These are phyloP conservation scores for Penicillium verrucosum DNA, from an alignment of 2,329 filamentous ascomycete genomes.

Conservation along the genomic window DNA sequence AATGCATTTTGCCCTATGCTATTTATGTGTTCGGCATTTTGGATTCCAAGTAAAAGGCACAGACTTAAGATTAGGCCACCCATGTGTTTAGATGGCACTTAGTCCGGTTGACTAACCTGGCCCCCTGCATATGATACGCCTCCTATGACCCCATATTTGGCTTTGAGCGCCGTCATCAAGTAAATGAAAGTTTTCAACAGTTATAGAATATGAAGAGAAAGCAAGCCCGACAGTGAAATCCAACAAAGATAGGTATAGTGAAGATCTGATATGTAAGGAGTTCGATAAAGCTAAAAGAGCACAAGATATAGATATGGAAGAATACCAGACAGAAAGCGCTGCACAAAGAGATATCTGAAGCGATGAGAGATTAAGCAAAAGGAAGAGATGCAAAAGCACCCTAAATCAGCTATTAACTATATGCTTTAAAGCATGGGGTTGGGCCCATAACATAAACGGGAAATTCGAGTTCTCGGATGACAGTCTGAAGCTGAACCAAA, in stretches of 20 bases:
- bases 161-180: neutral
- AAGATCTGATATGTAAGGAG: neutral
- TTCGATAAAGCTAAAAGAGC: neutral
- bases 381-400: neutral
- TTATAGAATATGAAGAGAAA: neutral
- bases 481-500: neutral
- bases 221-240: too few species aligned
- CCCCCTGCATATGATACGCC: too few species aligned
- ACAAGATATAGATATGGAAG: neutral
- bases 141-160: neutral
- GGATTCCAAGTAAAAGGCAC: too few species aligned
- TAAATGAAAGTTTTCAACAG: neutral
- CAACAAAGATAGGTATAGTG: neutral
- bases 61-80: too few species aligned
- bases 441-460: conserved; percentile 12
- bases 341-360: neutral
- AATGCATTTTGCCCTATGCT: too few species aligned
- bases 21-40: too few species aligned
- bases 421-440: neutral
- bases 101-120: too few species aligned
- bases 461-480: conserved; percentile 17
- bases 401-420: neutral
- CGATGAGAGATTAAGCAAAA: neutral
- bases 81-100: too few species aligned
- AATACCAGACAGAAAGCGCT: neutral